Evolutionary conservation across 2,329 filamentous ascomycete species (phyloP), one percentile per base, ranked within the genome.

Genomic region (Pestalotiopsis sp.): DNA sequence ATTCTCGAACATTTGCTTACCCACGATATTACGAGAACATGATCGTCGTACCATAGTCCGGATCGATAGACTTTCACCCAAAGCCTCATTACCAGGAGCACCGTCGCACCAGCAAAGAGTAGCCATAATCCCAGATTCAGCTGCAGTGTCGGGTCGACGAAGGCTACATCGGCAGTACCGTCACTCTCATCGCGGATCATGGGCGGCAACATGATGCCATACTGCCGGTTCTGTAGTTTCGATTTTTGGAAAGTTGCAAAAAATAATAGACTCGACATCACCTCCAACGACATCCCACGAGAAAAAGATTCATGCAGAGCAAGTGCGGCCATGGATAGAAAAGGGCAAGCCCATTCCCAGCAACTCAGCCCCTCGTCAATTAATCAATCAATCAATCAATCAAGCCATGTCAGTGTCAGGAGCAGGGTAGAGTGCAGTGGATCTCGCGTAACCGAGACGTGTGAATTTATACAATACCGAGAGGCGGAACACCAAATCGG

Each of bases 71-170:
- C 20, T 30, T 64, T 64, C 4, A 61, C 30, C 58, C 58, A 61
- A 20, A 61, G 17, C 20, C 58, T 61, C 30, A 35, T 61, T 14
- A 35, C 58, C 24, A 61, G 58, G 4, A 61, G 38, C 24, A 61
- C 17, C 10, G 58, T 61, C 4, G 58, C 58, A 30, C 58, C 58
- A 20, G 30, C 58, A 35, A 61, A 61, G 20, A 61, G 58, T 20
- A 61, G 35, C 58, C 58, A 61, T 61, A 61, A 61, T 38, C 58
- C 58, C 58, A 61, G 58, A 39, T 61, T 61, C 13, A 61, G 30
- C 58, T 61, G 58, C n/a, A 61, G 58, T 7, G 26, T 61, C 26
- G 58, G 58, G n/a, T 61, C 58, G 17, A 61, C 58, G 30, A 61
- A 14, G n/a, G 26, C n/a, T 9, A 20, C 20, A 17, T 52, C 44